Evolutionary conservation across 441 rosid genomes (phyloP).

Genomic region (Raphanus hybrid): DNA sequence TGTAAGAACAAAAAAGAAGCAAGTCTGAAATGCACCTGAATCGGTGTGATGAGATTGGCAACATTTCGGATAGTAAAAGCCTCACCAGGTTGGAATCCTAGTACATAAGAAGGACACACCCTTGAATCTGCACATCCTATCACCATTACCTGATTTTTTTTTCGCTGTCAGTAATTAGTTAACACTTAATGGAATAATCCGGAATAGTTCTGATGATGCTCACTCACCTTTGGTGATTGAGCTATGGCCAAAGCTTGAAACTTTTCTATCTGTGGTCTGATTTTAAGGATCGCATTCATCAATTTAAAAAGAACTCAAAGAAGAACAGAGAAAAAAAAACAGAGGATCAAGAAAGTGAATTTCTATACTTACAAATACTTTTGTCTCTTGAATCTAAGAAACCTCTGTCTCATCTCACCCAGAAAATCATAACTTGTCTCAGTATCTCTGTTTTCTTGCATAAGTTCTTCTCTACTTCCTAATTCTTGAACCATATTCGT

Average conservation of each 20-base stretch:
- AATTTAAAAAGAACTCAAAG: neutral
- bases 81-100: conserved; percentile 76
- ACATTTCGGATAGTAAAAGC: conserved; percentile 67
- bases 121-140: conserved; percentile 79
- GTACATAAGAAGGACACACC: conserved; percentile 64
- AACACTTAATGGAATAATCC: neutral
- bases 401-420: conserved; percentile 55
- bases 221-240: conserved; percentile 69
- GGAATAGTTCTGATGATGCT: neutral
- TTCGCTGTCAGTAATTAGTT: conserved; percentile 32
- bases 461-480: conserved; percentile 15
- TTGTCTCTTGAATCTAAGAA: conserved; percentile 58
- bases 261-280: conserved; percentile 58
- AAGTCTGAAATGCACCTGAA: conserved; percentile 44
- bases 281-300: conserved; percentile 13
- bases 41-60: conserved; percentile 68
- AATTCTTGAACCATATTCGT: conserved; percentile 33
- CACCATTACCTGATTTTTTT: conserved; percentile 51
- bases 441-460: neutral
- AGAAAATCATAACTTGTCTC: conserved; percentile 36
- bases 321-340: conserved; percentile 26
- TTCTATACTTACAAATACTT: conserved; percentile 53
- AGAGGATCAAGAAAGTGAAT: conserved; percentile 22
- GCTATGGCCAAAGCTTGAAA: conserved; percentile 63
- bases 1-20: neutral